phyloP scores from a whole-genome alignment of 257 asterid genomes.

The Plectranthus barbatus region DNA sequence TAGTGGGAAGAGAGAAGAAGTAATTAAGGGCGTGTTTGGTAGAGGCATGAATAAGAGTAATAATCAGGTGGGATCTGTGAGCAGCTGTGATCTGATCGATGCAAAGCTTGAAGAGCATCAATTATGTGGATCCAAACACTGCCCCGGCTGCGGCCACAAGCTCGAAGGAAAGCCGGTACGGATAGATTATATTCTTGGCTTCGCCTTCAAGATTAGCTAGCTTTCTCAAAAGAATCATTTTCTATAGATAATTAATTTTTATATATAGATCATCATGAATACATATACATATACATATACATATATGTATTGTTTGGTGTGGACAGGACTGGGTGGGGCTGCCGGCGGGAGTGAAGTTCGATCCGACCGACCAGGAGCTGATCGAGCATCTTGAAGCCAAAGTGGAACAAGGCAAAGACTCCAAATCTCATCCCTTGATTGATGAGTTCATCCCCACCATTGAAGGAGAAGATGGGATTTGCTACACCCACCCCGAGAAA shows the following conservation, averaged over 20 bases:
- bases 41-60: constrained; percentile 45
- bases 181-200: neutral
- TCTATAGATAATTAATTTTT: too few relatives aligned
- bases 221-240: constrained; percentile 11
- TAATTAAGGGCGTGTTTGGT: too few relatives aligned
- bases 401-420: constrained; percentile 60
- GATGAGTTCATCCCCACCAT: constrained; percentile 48
- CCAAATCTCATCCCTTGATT: constrained; percentile 92
- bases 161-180: constrained; percentile 88
- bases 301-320: too few relatives aligned
- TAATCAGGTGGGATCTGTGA: constrained; percentile 24
- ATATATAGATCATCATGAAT: too few relatives aligned
- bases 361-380: constrained; percentile 96
- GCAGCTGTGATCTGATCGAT: constrained; percentile 86
- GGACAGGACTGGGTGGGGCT: constrained; percentile 91
- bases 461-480: constrained; percentile 52
- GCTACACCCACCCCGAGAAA: constrained; percentile 51
- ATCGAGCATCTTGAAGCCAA: constrained; percentile 96
- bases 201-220: too few relatives aligned
- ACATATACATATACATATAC: too few relatives aligned
- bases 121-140: constrained; percentile 84
- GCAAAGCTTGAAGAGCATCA: constrained; percentile 96
- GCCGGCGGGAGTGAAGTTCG: constrained; percentile 98
- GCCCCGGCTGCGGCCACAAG: constrained; percentile 98
- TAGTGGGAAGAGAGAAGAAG: too few relatives aligned